These are phyloP conservation scores for Populus hybrid DNA, from an alignment of 441 rosid genomes.

Conservation along the genomic window DNA sequence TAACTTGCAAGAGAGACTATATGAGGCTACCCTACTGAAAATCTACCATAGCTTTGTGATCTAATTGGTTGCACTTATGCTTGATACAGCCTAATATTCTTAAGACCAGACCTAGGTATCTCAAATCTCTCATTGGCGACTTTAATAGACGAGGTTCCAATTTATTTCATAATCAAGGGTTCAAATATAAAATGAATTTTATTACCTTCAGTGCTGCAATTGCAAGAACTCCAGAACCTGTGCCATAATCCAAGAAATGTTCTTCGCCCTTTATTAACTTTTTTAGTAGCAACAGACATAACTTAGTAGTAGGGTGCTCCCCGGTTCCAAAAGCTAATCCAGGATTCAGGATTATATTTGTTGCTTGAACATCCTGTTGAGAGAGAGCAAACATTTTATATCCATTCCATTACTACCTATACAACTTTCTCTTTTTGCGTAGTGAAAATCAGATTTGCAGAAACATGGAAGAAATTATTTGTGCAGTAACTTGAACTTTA, in stretches of 20 bases:
- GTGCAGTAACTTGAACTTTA: background rate
- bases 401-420: background rate
- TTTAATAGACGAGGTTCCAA: background rate
- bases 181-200: background rate
- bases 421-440: background rate
- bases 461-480: background rate
- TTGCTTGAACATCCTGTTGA: slow-evolving; percentile 51
- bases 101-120: background rate
- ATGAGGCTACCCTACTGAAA: background rate
- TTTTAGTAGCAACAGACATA: slow-evolving; percentile 61
- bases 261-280: slow-evolving; percentile 73
- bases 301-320: slow-evolving; percentile 76
- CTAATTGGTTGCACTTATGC: background rate
- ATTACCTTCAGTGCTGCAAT: slow-evolving; percentile 87
- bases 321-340: slow-evolving; percentile 93
- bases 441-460: background rate
- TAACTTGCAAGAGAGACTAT: background rate
- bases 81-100: background rate
- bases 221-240: slow-evolving; percentile 90
- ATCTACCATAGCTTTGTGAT: background rate
- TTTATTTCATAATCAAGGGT: background rate
- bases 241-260: slow-evolving; percentile 77
- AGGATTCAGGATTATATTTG: slow-evolving; percentile 78
- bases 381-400: slow-evolving; percentile 8
- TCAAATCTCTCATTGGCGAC: background rate